Conservation (phyloP, 495 filamentous ascomycete species). For the Penicillium samsonianum region DNA sequence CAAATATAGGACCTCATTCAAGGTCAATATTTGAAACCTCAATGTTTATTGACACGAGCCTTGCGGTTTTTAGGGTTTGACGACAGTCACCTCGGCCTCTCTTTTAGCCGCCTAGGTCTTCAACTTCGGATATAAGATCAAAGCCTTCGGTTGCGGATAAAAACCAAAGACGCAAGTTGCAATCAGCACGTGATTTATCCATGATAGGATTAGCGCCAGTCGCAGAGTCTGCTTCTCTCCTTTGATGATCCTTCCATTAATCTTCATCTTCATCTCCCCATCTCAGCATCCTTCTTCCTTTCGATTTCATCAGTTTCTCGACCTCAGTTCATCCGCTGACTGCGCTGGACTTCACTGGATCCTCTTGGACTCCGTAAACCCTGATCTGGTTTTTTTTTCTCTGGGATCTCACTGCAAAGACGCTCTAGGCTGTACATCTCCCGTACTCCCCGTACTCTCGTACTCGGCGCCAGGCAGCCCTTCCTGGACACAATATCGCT, state of each 20-base stretch:
- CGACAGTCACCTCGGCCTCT: not conserved
- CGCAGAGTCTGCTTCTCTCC: conserved; percentile 19
- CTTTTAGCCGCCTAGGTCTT: not conserved
- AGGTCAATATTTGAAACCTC: not conserved
- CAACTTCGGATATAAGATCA: not conserved
- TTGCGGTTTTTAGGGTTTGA: not conserved
- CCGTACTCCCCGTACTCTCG: conserved; percentile 34
- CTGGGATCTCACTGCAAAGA: conserved; percentile 22
- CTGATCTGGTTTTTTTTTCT: conserved; percentile 25
- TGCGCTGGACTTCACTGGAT: conserved; percentile 3
- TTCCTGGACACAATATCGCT: conserved; percentile 35
- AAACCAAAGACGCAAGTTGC: not conserved
- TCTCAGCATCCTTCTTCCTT: conserved; percentile 19
- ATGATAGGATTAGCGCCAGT: conserved; percentile 19
- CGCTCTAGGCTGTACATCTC: conserved; percentile 38
- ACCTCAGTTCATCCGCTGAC: conserved; percentile 13
- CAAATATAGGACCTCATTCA: not conserved
- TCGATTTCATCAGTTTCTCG: conserved; percentile 17
- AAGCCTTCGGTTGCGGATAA: not conserved
- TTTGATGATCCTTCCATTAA: conserved; percentile 22
- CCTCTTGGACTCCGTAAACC: conserved; percentile 30
- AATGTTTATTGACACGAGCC: no score
- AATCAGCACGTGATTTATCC: conserved; percentile 1
- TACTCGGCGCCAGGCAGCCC: conserved; percentile 30
- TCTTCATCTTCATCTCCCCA: conserved; percentile 17